Evolutionary conservation across 768 basidiomycete species (phyloP).

Genomic region (Podaxis rugospora): DNA sequence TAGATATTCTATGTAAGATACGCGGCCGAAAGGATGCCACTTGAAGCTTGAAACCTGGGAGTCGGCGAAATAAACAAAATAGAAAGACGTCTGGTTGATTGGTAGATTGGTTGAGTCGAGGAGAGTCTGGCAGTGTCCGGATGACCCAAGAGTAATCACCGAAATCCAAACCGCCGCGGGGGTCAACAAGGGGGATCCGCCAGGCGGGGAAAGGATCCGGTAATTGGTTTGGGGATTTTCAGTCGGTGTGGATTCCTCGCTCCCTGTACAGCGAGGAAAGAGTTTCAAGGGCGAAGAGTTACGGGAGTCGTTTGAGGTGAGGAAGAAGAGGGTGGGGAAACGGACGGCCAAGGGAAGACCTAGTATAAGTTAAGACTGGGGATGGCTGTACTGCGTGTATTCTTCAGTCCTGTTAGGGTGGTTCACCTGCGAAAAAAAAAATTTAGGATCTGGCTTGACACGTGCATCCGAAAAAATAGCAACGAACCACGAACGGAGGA

Average conservation of each 20-base stretch:
- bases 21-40: not conserved
- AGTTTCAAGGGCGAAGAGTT: constrained; percentile 39
- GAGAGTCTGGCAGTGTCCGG: constrained; percentile 16
- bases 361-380: constrained; percentile 3
- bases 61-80: not conserved
- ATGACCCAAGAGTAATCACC: constrained; percentile 40
- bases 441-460: constrained; percentile 15
- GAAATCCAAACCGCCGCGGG: constrained; percentile 72
- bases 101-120: not conserved
- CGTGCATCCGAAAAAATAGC: constrained; percentile 1
- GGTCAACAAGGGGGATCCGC: constrained; percentile 40
- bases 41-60: not conserved
- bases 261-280: constrained; percentile 63
- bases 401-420: constrained; percentile 56
- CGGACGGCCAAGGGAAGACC: constrained; percentile 6
- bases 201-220: constrained; percentile 62
- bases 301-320: not conserved
- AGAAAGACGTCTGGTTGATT: not conserved
- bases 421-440: constrained; percentile 53
- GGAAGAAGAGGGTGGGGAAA: constrained; percentile 14
- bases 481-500: constrained; percentile 66
- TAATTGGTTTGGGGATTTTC: constrained; percentile 40
- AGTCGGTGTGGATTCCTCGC: constrained; percentile 66
- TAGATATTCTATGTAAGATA: not conserved
- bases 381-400: constrained; percentile 7